Evolutionary conservation across 331 rosid genomes (phyloP).

Genomic region (Cucumis variabilis): DNA sequence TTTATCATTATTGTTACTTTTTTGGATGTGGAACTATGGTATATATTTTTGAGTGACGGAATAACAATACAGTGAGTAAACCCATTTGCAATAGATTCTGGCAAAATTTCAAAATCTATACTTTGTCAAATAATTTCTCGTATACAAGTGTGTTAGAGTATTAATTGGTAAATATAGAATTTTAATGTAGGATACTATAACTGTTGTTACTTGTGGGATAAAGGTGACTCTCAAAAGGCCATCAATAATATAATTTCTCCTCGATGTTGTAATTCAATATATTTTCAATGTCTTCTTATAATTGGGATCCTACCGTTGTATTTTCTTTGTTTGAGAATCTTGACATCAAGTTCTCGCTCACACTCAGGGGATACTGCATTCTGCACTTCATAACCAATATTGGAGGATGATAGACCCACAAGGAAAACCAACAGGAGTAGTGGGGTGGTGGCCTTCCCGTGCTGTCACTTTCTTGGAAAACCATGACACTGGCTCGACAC

Average conservation of each 20-base stretch:
- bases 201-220: neutral
- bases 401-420: constrained; percentile 85
- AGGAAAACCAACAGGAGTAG: constrained; percentile 86
- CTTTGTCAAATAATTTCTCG: neutral
- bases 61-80: neutral
- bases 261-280: neutral
- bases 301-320: neutral
- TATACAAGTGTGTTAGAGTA: neutral
- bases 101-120: neutral
- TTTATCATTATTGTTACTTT: neutral
- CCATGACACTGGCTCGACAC: constrained; percentile 92
- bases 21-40: neutral
- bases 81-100: neutral
- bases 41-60: neutral
- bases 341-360: constrained; percentile 13
- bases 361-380: constrained; percentile 78
- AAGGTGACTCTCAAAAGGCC: neutral
- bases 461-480: constrained; percentile 86
- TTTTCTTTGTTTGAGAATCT: neutral
- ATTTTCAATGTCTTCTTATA: neutral
- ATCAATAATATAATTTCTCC: neutral
- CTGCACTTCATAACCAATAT: constrained; percentile 76
- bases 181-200: neutral
- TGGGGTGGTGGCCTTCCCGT: constrained; percentile 98
- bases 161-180: neutral